Evolutionary conservation across 1,284 basidiomycete species (phyloP), one percentile per base, ranked within the genome.

Genomic region (Pterulicium gracile): DNA sequence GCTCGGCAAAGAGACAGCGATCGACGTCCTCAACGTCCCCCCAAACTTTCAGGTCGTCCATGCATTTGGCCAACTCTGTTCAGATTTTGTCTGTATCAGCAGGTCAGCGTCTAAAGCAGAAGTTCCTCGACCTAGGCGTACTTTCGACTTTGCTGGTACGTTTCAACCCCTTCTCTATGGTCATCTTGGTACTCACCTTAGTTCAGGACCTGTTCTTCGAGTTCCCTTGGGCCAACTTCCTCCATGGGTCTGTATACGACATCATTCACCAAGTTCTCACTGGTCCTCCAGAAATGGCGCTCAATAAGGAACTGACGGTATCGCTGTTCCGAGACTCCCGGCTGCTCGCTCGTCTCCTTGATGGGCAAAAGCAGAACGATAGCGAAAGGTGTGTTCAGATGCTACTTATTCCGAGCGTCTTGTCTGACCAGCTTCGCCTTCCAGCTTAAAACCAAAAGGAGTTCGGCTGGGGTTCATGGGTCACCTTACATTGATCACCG

Each of bases 201-300:
- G 18, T 46, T 40, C 54, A 91, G 87, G 86, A 93, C 55, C 69
- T 98, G 34, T 98, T 98, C 70, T 97, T 98, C 61, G 81, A 89
- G 50, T 96, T 87, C 57, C 92, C 93, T 0, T 93, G 91, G 86
- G 98, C 98, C 68, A 98, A 98, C 60, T 98, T 98, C 61, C 67
- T 98, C 36, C 96, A 99, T 62, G 94, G 92, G 56, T 87, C 95
- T 13, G 92, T 97, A 14, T 98, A 98, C 60, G 96, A 98, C 62
- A 72, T 98, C 43, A 73, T 98, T 1, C 95, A 98, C 61, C 96
- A 98, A 61, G 87, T 97, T 43, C 75, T 99, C 52, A 95, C 89
- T 12, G 93, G 93, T 13, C 75, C 80, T 24, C 71, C 91, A 32
- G 81, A 90, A 21, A 70, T 69, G 20, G 84, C 86, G 1, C 71